Evolutionary conservation across 768 basidiomycete species (phyloP).

Genomic region (Glaciozyma antarctica): DNA sequence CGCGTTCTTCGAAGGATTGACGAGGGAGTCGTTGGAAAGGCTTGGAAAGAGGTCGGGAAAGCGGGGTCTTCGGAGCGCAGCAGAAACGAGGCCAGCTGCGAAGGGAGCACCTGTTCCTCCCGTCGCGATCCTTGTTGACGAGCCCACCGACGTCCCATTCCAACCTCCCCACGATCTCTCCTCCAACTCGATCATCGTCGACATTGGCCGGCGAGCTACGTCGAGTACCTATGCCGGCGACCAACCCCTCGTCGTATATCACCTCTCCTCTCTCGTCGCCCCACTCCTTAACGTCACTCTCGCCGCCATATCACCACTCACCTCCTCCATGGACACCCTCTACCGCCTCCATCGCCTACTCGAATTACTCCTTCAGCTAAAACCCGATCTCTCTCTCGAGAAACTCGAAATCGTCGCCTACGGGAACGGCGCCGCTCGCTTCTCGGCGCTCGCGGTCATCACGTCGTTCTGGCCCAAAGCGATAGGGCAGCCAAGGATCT

Average conservation of each 20-base stretch:
- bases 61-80: slow-evolving; percentile 14
- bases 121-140: slow-evolving; percentile 54
- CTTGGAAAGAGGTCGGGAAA: slow-evolving; percentile 24
- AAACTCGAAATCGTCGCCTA: slow-evolving; percentile 63
- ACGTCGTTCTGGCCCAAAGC: slow-evolving; percentile 58
- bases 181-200: not conserved
- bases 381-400: slow-evolving; percentile 62
- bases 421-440: slow-evolving; percentile 50
- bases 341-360: slow-evolving; percentile 53
- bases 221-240: slow-evolving; percentile 52
- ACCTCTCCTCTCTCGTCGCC: slow-evolving; percentile 54
- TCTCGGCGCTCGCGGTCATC: slow-evolving; percentile 51
- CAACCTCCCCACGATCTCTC: slow-evolving; percentile 9
- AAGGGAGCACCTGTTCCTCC: slow-evolving; percentile 34
- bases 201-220: slow-evolving; percentile 17
- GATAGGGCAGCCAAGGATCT: slow-evolving; percentile 58
- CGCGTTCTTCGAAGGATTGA: slow-evolving; percentile 54
- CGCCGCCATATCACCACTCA: slow-evolving; percentile 47
- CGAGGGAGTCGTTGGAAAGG: slow-evolving; percentile 48
- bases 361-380: slow-evolving; percentile 48
- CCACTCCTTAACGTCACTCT: slow-evolving; percentile 57
- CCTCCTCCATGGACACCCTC: slow-evolving; percentile 37
- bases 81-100: slow-evolving; percentile 11
- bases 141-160: slow-evolving; percentile 34
- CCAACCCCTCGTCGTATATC: slow-evolving; percentile 51